Conservation (phyloP, 805 yeast species). For the Saitoella complicata region DNA sequence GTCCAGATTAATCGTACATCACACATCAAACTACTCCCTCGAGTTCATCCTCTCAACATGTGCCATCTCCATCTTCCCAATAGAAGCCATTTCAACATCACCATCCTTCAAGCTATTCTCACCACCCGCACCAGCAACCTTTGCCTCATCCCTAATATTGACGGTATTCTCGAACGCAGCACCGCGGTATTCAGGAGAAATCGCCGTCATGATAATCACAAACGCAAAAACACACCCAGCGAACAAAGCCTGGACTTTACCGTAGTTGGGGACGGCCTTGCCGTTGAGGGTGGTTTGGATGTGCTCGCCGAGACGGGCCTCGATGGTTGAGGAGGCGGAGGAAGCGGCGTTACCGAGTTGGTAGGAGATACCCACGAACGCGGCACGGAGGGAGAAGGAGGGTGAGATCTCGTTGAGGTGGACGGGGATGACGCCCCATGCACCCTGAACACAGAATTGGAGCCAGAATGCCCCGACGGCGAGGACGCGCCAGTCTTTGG, state of each 20-base stretch:
- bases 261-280: constrained; percentile 29
- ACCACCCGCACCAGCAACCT: too few species aligned
- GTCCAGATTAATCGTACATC: too few species aligned
- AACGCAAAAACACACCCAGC: constrained; percentile 49
- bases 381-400: constrained; percentile 41
- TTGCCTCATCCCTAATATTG: neutral
- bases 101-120: too few species aligned
- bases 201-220: constrained; percentile 26
- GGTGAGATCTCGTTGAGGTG: constrained; percentile 52
- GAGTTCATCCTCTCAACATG: too few species aligned
- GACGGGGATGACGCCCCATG: constrained; percentile 58
- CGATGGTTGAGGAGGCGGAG: constrained; percentile 56
- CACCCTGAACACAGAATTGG: constrained; percentile 53
- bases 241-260: constrained; percentile 54
- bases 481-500: constrained; percentile 28
- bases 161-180: neutral
- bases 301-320: constrained; percentile 40
- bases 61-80: too few species aligned
- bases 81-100: too few species aligned
- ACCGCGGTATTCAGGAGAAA: neutral
- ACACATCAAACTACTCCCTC: too few species aligned
- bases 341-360: constrained; percentile 62
- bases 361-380: constrained; percentile 45
- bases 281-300: constrained; percentile 32
- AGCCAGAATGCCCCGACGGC: constrained; percentile 48